These are phyloP conservation scores for Quillaja saponaria DNA, from an alignment of 306 rosid genomes.

Conservation along the genomic window DNA sequence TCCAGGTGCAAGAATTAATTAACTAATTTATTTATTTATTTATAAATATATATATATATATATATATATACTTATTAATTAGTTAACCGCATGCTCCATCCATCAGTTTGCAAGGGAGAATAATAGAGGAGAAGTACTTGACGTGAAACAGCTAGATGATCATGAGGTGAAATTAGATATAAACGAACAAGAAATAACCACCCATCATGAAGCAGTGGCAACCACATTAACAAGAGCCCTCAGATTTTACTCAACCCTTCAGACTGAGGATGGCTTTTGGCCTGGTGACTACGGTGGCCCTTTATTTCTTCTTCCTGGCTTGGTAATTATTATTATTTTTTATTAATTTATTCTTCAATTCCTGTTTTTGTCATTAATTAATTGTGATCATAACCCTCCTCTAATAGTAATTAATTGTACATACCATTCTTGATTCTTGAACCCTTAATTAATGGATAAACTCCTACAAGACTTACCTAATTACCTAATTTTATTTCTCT, in stretches of 20 bases:
- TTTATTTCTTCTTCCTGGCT: constrained; percentile 67
- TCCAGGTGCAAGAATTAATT: constrained; percentile 45
- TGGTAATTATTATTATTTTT: constrained; percentile 35
- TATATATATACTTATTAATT: background rate
- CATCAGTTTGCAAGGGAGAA: constrained; percentile 50
- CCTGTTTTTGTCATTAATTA: no score
- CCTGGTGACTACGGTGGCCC: constrained; percentile 80
- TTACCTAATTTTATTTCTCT: no score
- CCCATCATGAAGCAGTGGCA: constrained; percentile 36
- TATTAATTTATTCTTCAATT: background rate
- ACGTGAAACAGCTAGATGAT: no score
- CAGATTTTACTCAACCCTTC: constrained; percentile 52
- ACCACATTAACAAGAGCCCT: constrained; percentile 47
- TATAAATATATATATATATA: background rate
- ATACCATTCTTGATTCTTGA: no score
- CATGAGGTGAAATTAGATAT: constrained; percentile 10
- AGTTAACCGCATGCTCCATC: background rate
- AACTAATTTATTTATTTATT: background rate
- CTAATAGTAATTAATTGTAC: no score
- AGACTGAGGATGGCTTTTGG: constrained; percentile 72
- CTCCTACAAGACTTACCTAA: no score
- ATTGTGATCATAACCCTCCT: no score
- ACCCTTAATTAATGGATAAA: no score
- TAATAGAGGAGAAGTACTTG: background rate
- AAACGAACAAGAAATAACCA: constrained; percentile 29